phyloP scores from a whole-genome alignment of 2,329 filamentous ascomycete genomes.

The Trichoderma koningii region DNA sequence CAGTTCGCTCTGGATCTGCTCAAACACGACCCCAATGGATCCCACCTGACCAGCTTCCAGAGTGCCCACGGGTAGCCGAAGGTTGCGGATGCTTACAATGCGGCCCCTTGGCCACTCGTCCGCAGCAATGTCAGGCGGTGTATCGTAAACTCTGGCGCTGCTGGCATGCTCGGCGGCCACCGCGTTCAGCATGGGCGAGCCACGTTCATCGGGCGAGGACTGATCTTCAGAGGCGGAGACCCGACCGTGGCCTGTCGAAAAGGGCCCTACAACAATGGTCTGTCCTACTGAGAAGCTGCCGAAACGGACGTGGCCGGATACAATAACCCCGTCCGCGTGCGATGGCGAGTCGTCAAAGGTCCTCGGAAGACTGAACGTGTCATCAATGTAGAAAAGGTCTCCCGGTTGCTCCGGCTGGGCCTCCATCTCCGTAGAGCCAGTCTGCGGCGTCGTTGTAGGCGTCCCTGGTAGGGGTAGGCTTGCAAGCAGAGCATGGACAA shows the following conservation, averaged over 20 bases:
- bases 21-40: conserved; percentile 77
- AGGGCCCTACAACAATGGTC: conserved; percentile 76
- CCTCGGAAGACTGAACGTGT: conserved; percentile 76
- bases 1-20: conserved; percentile 34
- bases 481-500: conserved; percentile 78
- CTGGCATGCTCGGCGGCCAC: conserved; percentile 56
- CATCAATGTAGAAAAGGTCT: conserved; percentile 85
- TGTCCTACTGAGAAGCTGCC: conserved; percentile 78
- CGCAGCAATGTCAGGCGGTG: conserved; percentile 54
- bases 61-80: conserved; percentile 77
- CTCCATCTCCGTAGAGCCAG: conserved; percentile 55
- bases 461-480: conserved; percentile 66
- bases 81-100: conserved; percentile 83
- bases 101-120: conserved; percentile 79
- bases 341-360: conserved; percentile 48
- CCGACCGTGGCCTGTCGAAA: conserved; percentile 56
- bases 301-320: conserved; percentile 82
- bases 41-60: conserved; percentile 83
- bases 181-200: conserved; percentile 55
- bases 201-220: conserved; percentile 51
- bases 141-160: conserved; percentile 54
- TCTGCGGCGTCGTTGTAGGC: conserved; percentile 50
- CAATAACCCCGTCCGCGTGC: conserved; percentile 60
- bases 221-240: conserved; percentile 47
- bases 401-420: conserved; percentile 62